Conservation (phyloP, 495 filamentous ascomycete genomes). For the Lichenothelia convexa region DNA sequence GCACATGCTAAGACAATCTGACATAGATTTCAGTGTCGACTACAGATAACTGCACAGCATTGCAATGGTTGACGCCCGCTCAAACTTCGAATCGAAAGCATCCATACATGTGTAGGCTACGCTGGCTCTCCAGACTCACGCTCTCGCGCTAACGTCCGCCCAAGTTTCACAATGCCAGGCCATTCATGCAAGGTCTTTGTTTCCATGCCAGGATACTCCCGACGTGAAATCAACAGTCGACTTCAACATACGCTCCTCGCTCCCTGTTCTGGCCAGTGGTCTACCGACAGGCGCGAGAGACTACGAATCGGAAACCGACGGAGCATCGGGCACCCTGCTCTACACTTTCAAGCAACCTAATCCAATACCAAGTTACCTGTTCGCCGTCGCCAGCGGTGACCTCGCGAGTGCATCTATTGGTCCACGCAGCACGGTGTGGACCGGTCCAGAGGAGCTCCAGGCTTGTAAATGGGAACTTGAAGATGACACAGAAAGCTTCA, state of each 20-base stretch:
- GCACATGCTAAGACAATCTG: constrained; percentile 24
- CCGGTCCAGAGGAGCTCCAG: constrained; percentile 68
- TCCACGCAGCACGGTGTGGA: constrained; percentile 63
- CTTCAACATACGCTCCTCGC: constrained; percentile 70
- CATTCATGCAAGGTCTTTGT: constrained; percentile 80
- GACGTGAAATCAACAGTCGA: constrained; percentile 82
- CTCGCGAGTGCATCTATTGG: constrained; percentile 71
- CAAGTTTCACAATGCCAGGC: constrained; percentile 87
- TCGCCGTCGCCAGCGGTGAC: constrained; percentile 78
- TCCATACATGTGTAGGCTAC: constrained; percentile 70
- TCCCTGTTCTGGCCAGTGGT: constrained; percentile 79
- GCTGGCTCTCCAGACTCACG: neutral
- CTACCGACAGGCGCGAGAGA: constrained; percentile 40
- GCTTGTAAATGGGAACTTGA: constrained; percentile 82
- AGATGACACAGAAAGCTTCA: constrained; percentile 73
- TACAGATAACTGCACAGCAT: constrained; percentile 70
- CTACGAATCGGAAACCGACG: constrained; percentile 27
- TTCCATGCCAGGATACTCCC: constrained; percentile 93
- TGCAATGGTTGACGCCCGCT: constrained; percentile 80
- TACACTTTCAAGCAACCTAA: constrained; percentile 79
- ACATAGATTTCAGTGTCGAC: constrained; percentile 35
- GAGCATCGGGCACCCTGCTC: constrained; percentile 32
- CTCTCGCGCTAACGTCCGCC: neutral
- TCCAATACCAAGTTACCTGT: constrained; percentile 86
- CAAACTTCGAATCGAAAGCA: constrained; percentile 87